Evolutionary conservation across 2,329 filamentous ascomycete species (phyloP), one percentile per base, ranked within the genome.

Genomic region (Ceratocystis cubensis): DNA sequence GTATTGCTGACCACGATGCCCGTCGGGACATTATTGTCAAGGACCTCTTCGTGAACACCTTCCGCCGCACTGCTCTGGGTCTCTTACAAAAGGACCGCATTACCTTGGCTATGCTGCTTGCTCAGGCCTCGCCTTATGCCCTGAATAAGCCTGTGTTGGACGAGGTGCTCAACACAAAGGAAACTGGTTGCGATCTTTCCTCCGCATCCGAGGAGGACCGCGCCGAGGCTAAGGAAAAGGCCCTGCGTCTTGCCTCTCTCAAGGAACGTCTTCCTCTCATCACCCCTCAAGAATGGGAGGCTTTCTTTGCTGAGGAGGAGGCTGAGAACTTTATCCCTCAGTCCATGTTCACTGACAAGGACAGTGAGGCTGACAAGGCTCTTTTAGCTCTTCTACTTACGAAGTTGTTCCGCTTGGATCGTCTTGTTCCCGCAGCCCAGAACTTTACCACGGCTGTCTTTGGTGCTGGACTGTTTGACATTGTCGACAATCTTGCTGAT

Each of bases 61-160:
- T 94, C 77, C 89, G 92, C 75, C 87, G 94, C 70, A 99, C 95
- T n/a, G 93, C 92, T 4, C 81, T 96, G 15, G 91, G 93, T 66
- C 78, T 99, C 64, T 81, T 97, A 69, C 94, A 99, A 73, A 96
- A 92, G 75, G 94, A 99, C 73, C 87, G 91, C 61, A 88, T 99
- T 70, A 96, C 93, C 0, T 83, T 99, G 61, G 95, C 92, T 37
- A 93, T 99, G 83, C 84, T 99, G 64, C 85, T 99, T 57, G 91
- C 92, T 5, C 94, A 97, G 76, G 94, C 93, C 4, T 89, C 93
- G n/a, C 94, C 94, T 0, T 96, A 93, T 78, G 85, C 89, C 72
- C 96, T 97, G 88, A 91, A 99, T 75, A 94, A 92, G 79, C 81
- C 82, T 13, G 80, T 96, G 69, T 88, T 99, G 70, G 95, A 99